Percentiles rank a stretch among this genome's conserved stretches.
phyloP scores from a whole-genome alignment of 2,329 filamentous ascomycete genomes.

The Ophiostoma himal-ulmi region DNA sequence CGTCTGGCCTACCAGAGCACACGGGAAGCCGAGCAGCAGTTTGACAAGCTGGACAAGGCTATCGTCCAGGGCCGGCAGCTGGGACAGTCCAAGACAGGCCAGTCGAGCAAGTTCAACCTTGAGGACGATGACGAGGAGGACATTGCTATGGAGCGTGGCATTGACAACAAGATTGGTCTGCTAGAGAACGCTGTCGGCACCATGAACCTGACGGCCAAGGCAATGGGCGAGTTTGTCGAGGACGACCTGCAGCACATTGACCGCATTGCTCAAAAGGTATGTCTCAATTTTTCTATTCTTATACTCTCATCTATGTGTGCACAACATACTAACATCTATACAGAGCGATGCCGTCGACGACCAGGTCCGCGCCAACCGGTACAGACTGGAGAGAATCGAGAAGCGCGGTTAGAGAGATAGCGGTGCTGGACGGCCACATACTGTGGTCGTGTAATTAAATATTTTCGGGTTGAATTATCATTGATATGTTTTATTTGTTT shows the following conservation, averaged over 20 bases:
- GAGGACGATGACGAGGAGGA: constrained; percentile 29
- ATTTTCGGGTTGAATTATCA: not conserved
- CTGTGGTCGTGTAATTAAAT: not conserved
- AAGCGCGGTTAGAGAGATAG: constrained; percentile 18
- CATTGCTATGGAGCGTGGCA: constrained; percentile 35
- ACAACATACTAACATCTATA: not conserved
- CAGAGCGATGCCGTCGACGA: constrained; percentile 81
- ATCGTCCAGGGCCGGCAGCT: constrained; percentile 53
- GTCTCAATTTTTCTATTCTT: constrained; percentile 22
- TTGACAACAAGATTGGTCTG: constrained; percentile 57
- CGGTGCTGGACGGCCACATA: not conserved
- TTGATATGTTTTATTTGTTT: constrained; percentile 5
- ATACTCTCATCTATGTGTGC: not conserved
- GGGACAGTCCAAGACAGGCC: constrained; percentile 36
- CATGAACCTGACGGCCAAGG: constrained; percentile 51
- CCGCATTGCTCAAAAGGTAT: constrained; percentile 70
- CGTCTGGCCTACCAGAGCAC: constrained; percentile 23
- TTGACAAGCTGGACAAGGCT: constrained; percentile 53
- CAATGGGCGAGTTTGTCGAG: constrained; percentile 47
- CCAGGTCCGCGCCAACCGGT: constrained; percentile 55
- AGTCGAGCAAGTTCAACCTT: constrained; percentile 26
- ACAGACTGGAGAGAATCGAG: constrained; percentile 46
- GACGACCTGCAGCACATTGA: constrained; percentile 68
- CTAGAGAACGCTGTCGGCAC: constrained; percentile 65
- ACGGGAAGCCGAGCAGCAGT: constrained; percentile 46